These are phyloP conservation scores for Pyricularia sp. DNA, from an alignment of 2,329 filamentous ascomycete genomes.

Conservation along the genomic window DNA sequence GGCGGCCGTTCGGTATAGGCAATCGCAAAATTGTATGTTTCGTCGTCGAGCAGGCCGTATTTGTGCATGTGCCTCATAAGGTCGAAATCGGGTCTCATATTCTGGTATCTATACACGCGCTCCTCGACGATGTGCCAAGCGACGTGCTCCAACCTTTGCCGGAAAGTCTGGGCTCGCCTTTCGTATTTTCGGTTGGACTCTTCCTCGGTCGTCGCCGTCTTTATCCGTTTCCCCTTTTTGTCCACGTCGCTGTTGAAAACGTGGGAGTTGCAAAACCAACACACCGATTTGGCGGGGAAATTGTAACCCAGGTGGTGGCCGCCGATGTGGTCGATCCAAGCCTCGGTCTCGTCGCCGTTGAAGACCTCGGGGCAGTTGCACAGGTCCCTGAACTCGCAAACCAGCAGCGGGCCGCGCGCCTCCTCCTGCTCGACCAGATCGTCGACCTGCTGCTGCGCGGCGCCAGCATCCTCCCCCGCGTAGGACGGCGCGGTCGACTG, in stretches of 20 bases:
- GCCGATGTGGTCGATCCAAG: conserved; percentile 34
- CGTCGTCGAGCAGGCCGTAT: conserved; percentile 15
- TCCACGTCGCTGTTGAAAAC: conserved; percentile 15
- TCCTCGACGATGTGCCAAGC: conserved; percentile 25
- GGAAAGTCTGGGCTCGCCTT: conserved; percentile 16
- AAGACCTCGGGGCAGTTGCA: conserved; percentile 25
- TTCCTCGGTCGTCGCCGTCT: conserved; percentile 4
- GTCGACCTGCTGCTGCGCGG: not conserved
- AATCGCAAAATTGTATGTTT: conserved; percentile 9
- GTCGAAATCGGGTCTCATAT: conserved; percentile 25
- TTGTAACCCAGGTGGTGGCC: conserved; percentile 19
- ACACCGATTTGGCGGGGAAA: conserved; percentile 25
- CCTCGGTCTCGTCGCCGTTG: conserved; percentile 18
- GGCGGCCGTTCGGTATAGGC: not conserved
- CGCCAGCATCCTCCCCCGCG: too few species aligned
- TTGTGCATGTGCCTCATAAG: conserved; percentile 24
- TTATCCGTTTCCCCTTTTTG: not conserved
- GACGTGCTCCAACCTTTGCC: conserved; percentile 36
- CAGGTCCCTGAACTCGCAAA: conserved; percentile 31
- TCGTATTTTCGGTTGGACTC: not conserved
- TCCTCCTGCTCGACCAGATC: not conserved
- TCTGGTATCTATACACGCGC: conserved; percentile 3
- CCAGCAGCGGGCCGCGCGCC: conserved; percentile 12
- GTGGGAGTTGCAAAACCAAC: conserved; percentile 35
- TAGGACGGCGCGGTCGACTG: not conserved